Percentiles rank a stretch among this genome's conserved stretches.
Conservation (phyloP, 495 filamentous ascomycete genomes). For the Aspergillus funiculosus region DNA sequence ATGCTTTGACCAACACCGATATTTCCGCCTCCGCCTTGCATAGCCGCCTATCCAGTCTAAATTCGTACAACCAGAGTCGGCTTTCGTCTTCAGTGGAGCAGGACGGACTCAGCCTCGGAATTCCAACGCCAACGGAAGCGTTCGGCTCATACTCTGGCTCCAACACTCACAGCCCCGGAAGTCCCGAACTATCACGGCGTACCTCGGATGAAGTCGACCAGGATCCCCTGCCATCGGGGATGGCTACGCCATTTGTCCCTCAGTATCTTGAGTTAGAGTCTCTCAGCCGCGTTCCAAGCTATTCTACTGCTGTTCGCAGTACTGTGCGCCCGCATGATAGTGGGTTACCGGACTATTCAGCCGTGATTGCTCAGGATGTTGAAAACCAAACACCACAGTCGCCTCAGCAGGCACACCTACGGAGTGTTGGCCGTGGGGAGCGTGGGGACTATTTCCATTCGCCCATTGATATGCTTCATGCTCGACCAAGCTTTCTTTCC, state of each 20-base stretch:
- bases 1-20: constrained; percentile 49
- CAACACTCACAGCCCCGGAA: constrained; percentile 34
- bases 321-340: constrained; percentile 46
- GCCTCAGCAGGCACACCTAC: constrained; percentile 39
- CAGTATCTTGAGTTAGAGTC: constrained; percentile 58
- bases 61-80: constrained; percentile 23
- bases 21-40: constrained; percentile 54
- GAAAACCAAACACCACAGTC: constrained; percentile 31
- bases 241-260: constrained; percentile 56
- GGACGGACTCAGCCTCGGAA: constrained; percentile 19
- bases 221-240: constrained; percentile 43
- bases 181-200: constrained; percentile 46
- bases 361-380: constrained; percentile 36
- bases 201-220: constrained; percentile 54
- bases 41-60: constrained; percentile 56
- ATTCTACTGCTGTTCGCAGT: constrained; percentile 66
- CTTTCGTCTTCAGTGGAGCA: constrained; percentile 24
- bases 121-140: neutral
- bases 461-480: too few relatives aligned
- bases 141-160: constrained; percentile 28
- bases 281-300: constrained; percentile 72
- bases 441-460: constrained; percentile 31
- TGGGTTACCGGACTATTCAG: constrained; percentile 48
- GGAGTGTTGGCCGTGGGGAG: constrained; percentile 31
- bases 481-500: constrained; percentile 25